phyloP scores from a whole-genome alignment of 192 early-diverging fungal genomes.

The Gamsiella multidivaricata region DNA sequence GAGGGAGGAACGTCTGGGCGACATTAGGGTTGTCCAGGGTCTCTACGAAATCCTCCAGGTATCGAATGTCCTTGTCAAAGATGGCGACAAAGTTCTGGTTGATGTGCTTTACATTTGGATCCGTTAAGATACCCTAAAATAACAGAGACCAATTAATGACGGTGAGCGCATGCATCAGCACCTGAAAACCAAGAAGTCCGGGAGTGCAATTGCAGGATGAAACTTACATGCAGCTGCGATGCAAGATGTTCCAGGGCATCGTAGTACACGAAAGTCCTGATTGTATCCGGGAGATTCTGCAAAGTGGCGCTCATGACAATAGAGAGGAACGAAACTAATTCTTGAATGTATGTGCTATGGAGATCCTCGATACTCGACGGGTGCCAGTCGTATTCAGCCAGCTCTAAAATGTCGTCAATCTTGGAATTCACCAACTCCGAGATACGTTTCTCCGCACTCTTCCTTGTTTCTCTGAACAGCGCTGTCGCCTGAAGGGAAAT shows the following conservation, averaged over 20 bases:
- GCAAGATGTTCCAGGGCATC: constrained; percentile 82
- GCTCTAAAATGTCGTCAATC: constrained; percentile 82
- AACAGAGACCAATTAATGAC: not conserved
- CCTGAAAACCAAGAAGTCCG: not conserved
- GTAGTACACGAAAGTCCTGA: constrained; percentile 76
- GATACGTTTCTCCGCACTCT: constrained; percentile 83
- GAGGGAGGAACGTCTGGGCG: constrained; percentile 73
- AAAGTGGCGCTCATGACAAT: constrained; percentile 77
- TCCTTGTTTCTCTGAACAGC: constrained; percentile 74
- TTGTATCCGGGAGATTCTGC: constrained; percentile 70
- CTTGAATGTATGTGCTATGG: constrained; percentile 81
- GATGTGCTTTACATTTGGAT: constrained; percentile 69
- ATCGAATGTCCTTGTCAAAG: constrained; percentile 76
- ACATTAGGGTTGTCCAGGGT: constrained; percentile 74
- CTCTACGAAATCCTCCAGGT: constrained; percentile 77
- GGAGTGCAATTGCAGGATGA: too few species aligned
- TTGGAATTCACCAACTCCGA: constrained; percentile 83
- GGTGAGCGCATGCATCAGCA: not conserved
- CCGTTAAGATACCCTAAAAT: constrained; percentile 64
- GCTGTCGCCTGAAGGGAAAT: constrained; percentile 73
- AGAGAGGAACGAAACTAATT: constrained; percentile 76
- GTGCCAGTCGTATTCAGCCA: constrained; percentile 89
- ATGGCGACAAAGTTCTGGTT: constrained; percentile 67
- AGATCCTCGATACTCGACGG: constrained; percentile 57
- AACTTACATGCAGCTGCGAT: constrained; percentile 69